Evolutionary conservation across 176 grass and related monocot species (phyloP).

Genomic region (Juncus inflexus): DNA sequence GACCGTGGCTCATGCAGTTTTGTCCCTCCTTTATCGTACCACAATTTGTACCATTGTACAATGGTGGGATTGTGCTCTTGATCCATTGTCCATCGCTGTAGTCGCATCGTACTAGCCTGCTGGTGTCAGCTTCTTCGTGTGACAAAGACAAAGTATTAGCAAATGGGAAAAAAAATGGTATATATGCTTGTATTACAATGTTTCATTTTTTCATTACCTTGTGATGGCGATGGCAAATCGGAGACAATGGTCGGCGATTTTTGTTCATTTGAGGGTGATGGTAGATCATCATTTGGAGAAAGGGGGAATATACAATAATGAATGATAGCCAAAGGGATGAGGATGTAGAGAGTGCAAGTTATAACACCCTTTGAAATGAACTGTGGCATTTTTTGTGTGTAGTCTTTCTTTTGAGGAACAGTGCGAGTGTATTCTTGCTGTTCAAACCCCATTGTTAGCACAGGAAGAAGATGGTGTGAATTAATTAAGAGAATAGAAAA

Average conservation of each 20-base stretch:
- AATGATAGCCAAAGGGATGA: background rate
- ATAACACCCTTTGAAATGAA: too few species aligned
- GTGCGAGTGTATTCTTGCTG: too few species aligned
- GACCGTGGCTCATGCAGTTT: constrained; percentile 77
- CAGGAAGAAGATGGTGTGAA: background rate
- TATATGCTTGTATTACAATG: background rate
- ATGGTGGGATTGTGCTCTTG: constrained; percentile 17
- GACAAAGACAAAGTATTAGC: background rate
- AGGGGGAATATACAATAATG: background rate
- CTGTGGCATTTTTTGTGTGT: too few species aligned
- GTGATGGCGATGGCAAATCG: background rate
- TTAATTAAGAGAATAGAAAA: too few species aligned
- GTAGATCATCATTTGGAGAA: background rate
- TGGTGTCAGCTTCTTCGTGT: background rate
- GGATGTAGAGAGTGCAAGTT: background rate
- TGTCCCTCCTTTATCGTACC: constrained; percentile 67
- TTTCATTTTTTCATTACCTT: background rate
- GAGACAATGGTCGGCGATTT: background rate
- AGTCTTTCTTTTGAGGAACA: too few species aligned
- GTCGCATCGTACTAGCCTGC: constrained; percentile 19
- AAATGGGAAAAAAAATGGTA: background rate
- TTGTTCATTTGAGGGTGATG: background rate
- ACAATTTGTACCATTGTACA: constrained; percentile 62
- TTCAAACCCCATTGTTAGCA: background rate
- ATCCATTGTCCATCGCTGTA: constrained; percentile 20